A percentile compares a stretch with the other conserved stretches of the same genome.
Conservation (phyloP, 352 stramenopile genomes). For the Phytophthora megakarya region DNA sequence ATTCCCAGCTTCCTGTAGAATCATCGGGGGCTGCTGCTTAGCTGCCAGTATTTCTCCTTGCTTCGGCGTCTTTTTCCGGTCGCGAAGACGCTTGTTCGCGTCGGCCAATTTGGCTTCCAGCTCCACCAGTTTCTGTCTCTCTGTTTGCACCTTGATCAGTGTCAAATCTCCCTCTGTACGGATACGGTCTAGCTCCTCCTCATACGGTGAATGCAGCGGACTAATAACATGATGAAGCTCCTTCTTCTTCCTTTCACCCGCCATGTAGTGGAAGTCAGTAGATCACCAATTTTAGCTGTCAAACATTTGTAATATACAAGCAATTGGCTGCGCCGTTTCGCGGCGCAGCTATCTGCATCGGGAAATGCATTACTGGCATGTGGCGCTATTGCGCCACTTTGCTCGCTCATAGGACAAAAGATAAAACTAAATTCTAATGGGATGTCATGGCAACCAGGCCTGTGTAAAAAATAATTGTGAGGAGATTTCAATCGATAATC, state of each 20-base stretch:
- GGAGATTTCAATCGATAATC: too few relatives aligned
- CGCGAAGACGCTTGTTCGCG: slow-evolving; percentile 84
- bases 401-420: too few relatives aligned
- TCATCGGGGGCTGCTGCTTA: slow-evolving; percentile 14
- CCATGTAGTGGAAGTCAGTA: too few relatives aligned
- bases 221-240: slow-evolving; percentile 15
- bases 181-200: slow-evolving; percentile 91
- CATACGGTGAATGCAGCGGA: slow-evolving; percentile 37
- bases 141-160: slow-evolving; percentile 78
- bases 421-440: too few relatives aligned
- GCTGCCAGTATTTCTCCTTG: neutral
- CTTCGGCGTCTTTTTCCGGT: slow-evolving; percentile 78
- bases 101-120: slow-evolving; percentile 88
- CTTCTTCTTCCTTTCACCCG: slow-evolving; percentile 21
- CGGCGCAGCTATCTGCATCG: too few relatives aligned
- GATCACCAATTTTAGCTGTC: too few relatives aligned
- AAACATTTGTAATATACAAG: too few relatives aligned
- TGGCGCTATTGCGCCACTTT: too few relatives aligned
- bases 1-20: neutral
- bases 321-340: too few relatives aligned
- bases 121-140: slow-evolving; percentile 86
- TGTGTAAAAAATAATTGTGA: too few relatives aligned
- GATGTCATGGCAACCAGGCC: too few relatives aligned
- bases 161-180: slow-evolving; percentile 67
- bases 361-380: too few relatives aligned